Evolutionary conservation across 306 rosid species (phyloP).

Genomic region (Ormosia emarginata): DNA sequence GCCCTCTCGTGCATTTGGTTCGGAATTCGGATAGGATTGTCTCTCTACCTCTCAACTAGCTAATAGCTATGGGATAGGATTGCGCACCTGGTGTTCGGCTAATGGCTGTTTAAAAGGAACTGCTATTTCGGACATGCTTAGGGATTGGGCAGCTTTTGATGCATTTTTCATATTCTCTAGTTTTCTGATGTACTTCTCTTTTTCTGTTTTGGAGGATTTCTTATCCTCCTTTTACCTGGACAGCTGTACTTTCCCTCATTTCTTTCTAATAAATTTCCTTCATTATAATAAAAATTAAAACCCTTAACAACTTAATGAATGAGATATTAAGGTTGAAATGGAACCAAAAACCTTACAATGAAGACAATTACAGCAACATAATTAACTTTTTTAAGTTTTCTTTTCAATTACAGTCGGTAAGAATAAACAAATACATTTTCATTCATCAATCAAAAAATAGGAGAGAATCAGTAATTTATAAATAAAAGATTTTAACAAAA

Average conservation of each 20-base stretch:
- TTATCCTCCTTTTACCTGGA: neutral
- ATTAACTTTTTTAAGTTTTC: neutral
- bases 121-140: neutral
- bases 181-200: neutral
- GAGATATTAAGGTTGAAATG: neutral
- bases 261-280: neutral
- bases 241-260: neutral
- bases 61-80: neutral
- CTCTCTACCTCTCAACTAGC: neutral
- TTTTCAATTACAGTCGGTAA: neutral
- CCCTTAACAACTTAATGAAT: neutral
- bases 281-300: neutral
- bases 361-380: neutral
- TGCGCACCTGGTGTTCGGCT: slow-evolving; percentile 2
- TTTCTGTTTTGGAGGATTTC: neutral
- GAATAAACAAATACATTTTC: neutral
- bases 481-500: neutral
- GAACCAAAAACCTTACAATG: neutral
- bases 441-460: neutral
- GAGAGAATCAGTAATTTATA: neutral
- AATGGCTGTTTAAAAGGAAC: neutral
- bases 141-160: neutral
- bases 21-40: neutral
- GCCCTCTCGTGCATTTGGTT: neutral
- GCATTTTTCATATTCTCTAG: neutral